A percentile compares a stretch with the other conserved stretches of the same genome.
These are phyloP conservation scores for Myxozyma vanderwaltii DNA, from an alignment of 805 yeast genomes.

Conservation along the genomic window DNA sequence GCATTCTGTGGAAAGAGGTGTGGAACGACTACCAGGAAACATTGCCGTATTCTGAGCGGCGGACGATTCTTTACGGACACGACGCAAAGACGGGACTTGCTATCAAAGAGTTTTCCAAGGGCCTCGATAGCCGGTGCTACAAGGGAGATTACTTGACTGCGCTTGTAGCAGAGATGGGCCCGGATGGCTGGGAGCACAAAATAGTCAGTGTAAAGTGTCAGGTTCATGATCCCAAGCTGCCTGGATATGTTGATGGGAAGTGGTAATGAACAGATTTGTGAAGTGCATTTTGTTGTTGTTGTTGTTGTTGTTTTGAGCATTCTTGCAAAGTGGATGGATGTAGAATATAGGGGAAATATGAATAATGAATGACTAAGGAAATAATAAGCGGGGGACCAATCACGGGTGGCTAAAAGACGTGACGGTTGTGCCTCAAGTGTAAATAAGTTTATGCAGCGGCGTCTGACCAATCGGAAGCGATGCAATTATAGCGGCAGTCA, in stretches of 20 bases:
- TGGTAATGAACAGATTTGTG: background rate
- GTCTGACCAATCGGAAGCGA: constrained; percentile 14
- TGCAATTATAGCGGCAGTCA: constrained; percentile 12
- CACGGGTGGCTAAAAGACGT: background rate
- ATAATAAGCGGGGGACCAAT: background rate
- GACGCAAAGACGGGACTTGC: constrained; percentile 79
- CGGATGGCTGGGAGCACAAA: constrained; percentile 31
- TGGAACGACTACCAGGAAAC: constrained; percentile 38
- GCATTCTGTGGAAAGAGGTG: constrained; percentile 37
- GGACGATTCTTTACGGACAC: constrained; percentile 77
- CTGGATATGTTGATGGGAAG: constrained; percentile 31
- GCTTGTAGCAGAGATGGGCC: constrained; percentile 45
- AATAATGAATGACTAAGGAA: background rate
- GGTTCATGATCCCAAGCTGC: constrained; percentile 33
- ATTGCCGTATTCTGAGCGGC: constrained; percentile 39
- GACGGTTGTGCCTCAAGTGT: constrained; percentile 7
- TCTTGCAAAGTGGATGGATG: too few relatives aligned
- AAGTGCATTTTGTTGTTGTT: too few relatives aligned
- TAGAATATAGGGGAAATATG: background rate
- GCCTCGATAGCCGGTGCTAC: constrained; percentile 82
- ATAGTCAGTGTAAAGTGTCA: constrained; percentile 33
- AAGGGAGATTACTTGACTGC: constrained; percentile 73
- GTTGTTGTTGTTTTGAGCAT: too few relatives aligned
- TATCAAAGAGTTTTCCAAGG: constrained; percentile 65
- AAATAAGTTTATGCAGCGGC: background rate